Conservation (phyloP, 202 grass and related monocot species). For the Thinopyrum obtusiflorum region DNA sequence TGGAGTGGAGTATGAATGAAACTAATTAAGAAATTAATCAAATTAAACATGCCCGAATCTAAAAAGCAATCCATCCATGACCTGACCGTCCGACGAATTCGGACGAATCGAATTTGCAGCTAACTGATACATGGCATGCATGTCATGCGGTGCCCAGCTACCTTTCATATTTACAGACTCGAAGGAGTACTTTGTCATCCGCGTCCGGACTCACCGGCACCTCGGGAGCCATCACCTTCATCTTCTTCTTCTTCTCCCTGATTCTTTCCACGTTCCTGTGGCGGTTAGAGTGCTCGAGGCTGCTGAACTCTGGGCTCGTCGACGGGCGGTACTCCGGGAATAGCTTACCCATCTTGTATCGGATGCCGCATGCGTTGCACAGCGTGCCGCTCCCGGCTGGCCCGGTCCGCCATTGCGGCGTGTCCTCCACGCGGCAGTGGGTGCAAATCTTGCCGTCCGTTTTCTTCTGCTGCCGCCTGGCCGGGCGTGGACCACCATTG, state of each 20-base stretch:
- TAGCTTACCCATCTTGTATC: slow-evolving; percentile 35
- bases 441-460: slow-evolving; percentile 22
- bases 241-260: slow-evolving; percentile 16
- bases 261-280: slow-evolving; percentile 44
- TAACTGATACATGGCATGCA: slow-evolving; percentile 19
- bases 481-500: not conserved
- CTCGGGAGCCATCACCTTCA: not conserved
- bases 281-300: slow-evolving; percentile 51
- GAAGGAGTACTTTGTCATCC: not conserved
- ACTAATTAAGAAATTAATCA: not conserved
- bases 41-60: not conserved
- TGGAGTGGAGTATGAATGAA: not conserved
- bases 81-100: not conserved
- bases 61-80: slow-evolving; percentile 3
- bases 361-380: slow-evolving; percentile 74
- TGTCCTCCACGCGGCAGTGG: slow-evolving; percentile 44
- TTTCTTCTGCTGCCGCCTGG: not conserved
- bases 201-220: not conserved
- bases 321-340: slow-evolving; percentile 54
- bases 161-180: slow-evolving; percentile 23
- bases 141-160: not conserved
- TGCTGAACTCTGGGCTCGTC: slow-evolving; percentile 42
- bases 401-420: slow-evolving; percentile 66
- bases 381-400: slow-evolving; percentile 56
- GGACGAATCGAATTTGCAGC: not conserved